These are phyloP conservation scores for Solanum piurae DNA, from an alignment of 257 asterid species.

Conservation along the genomic window DNA sequence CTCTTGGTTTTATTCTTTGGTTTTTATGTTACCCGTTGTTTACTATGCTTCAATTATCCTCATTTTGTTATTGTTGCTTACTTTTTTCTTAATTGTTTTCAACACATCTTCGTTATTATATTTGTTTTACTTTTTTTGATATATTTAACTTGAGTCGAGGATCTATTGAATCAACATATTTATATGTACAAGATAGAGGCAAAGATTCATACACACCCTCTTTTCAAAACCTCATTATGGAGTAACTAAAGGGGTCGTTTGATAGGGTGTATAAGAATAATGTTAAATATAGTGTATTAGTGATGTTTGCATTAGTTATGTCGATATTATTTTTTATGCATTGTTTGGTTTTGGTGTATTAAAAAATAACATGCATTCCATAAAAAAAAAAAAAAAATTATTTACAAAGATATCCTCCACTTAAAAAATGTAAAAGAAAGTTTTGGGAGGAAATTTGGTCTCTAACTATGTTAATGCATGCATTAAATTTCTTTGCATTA, in stretches of 20 bases:
- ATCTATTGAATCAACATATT: neutral
- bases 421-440: too few relatives aligned
- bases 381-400: too few relatives aligned
- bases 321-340: too few relatives aligned
- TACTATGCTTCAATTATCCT: neutral
- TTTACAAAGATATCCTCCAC: too few relatives aligned
- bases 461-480: too few relatives aligned
- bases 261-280: neutral
- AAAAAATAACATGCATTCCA: too few relatives aligned
- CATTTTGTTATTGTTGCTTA: neutral
- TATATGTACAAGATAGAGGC: neutral
- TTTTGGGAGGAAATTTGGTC: too few relatives aligned
- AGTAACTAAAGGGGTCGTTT: neutral
- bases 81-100: neutral
- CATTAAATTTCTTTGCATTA: too few relatives aligned
- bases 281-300: too few relatives aligned
- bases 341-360: neutral
- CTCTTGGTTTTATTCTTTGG: neutral
- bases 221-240: neutral
- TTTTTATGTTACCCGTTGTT: neutral
- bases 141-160: neutral
- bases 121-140: neutral
- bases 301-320: neutral
- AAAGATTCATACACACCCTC: neutral
- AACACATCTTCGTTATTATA: neutral